Evolutionary conservation across 495 filamentous ascomycete genomes (phyloP).

Genomic region (Lindgomyces ingoldianus): DNA sequence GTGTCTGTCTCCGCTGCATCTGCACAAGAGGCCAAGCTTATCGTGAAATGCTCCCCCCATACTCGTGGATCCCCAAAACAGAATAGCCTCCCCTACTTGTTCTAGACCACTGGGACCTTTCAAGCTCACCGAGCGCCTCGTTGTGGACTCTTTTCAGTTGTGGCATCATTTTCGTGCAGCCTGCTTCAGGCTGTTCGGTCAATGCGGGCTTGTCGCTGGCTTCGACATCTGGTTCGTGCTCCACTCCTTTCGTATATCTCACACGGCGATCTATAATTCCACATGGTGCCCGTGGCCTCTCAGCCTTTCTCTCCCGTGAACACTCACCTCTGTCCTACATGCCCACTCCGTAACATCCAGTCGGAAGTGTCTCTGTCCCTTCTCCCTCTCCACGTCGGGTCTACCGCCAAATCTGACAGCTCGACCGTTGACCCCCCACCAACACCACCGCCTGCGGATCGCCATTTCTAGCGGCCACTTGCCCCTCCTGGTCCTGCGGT

Average conservation of each 20-base stretch:
- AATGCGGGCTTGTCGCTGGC: neutral
- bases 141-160: neutral
- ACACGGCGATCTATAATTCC: slow-evolving; percentile 12
- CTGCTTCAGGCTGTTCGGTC: slow-evolving; percentile 5
- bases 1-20: slow-evolving; percentile 24
- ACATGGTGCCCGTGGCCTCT: slow-evolving; percentile 5
- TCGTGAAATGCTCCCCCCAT: slow-evolving; percentile 21
- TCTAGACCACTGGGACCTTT: slow-evolving; percentile 12
- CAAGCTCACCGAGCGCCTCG: slow-evolving; percentile 9
- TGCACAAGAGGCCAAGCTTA: slow-evolving; percentile 24
- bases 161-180: slow-evolving; percentile 25
- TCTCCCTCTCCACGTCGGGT: slow-evolving; percentile 3
- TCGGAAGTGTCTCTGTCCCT: neutral
- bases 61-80: neutral
- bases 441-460: slow-evolving; percentile 21
- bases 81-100: neutral
- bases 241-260: slow-evolving; percentile 28
- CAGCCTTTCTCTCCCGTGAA: slow-evolving; percentile 8
- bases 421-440: slow-evolving; percentile 35
- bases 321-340: slow-evolving; percentile 13
- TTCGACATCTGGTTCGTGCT: slow-evolving; percentile 21
- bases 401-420: slow-evolving; percentile 31
- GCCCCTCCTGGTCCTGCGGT: slow-evolving; percentile 27
- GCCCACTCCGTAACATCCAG: neutral
- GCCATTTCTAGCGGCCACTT: slow-evolving; percentile 33